phyloP scores from a whole-genome alignment of 192 early-diverging fungal species.

The Haplosporangium gracile region DNA sequence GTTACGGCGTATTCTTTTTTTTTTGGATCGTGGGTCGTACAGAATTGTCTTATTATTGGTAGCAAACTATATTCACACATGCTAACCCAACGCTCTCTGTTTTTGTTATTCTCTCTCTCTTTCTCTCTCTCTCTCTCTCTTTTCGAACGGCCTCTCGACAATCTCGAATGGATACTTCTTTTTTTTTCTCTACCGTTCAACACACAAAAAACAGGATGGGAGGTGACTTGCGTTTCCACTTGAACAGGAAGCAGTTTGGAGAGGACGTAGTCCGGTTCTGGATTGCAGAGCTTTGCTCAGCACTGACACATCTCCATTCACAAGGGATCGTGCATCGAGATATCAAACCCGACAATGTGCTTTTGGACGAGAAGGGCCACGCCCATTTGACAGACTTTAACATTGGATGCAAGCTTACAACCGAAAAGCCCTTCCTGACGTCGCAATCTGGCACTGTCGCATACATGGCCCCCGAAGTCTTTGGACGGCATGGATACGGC shows the following conservation, averaged over 20 bases:
- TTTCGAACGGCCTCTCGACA: background rate
- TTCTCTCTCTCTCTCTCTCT: background rate
- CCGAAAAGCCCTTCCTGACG: slow-evolving; percentile 74
- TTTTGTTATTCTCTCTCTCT: background rate
- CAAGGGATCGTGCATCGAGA: slow-evolving; percentile 90
- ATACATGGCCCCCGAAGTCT: slow-evolving; percentile 92
- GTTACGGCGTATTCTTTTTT: background rate
- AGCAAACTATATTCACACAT: background rate
- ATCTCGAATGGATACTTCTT: background rate
- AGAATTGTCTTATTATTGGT: background rate
- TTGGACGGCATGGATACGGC: slow-evolving; percentile 78
- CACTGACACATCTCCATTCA: slow-evolving; percentile 85
- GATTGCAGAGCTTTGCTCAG: slow-evolving; percentile 90
- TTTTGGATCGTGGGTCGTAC: background rate
- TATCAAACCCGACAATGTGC: slow-evolving; percentile 94
- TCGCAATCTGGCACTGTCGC: slow-evolving; percentile 90
- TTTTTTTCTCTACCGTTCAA: background rate
- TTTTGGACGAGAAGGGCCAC: slow-evolving; percentile 84
- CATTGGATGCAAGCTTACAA: slow-evolving; percentile 82
- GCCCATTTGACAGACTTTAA: slow-evolving; percentile 96
- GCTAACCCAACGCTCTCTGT: background rate
- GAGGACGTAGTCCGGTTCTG: slow-evolving; percentile 87
- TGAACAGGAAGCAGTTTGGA: slow-evolving; percentile 76
- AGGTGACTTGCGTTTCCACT: slow-evolving; percentile 87
- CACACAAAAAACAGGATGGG: slow-evolving; percentile 69